Base-by-base conservation (phyloP, 75 land plant species). In the Gnetum montanum region DNA sequence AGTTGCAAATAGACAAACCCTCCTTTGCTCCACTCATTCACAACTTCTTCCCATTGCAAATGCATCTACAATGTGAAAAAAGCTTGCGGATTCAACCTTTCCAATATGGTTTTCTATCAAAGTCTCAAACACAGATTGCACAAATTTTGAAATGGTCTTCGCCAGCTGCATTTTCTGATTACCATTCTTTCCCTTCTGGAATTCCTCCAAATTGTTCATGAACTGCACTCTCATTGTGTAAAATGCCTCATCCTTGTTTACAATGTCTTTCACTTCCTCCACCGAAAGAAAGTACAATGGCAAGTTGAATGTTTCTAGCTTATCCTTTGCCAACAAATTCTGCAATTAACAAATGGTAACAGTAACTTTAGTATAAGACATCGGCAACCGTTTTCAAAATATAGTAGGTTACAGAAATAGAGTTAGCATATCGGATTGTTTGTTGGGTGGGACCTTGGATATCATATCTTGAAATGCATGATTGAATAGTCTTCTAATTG, bases 241-340 rank as follows among this genome's bases (percentile, higher is more conserved):
- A 34, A 69, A 75, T n/a, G 78, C 69, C 2, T 72, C 78, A 38
- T 75, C 72, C 37, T 36, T 44, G 18, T 60, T 33, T 31, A 69
- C 53, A 5, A n/a, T 61, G 0, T 12, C 1, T 26, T 27, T 54
- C n/a, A 69, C 11, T 50, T 75, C 78, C 26, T 61, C 69, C 0
- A 30, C 0, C 4, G 34, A 57, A 25, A 72, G 78, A 1, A 58
- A 49, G 16, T 75, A 75, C 24, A 49, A 69, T 1, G 78, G 72
- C 0, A 54, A 28, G 43, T 75, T 61, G 55, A 75, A 75, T 0
- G 72, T 45, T 29, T 75, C 72, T 4, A 75, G 7, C 38, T 64
- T 75, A 45, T 64, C 58, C 37, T 65, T 69, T 10, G 64, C 69
- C 11, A 75, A 20, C 6, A 49, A 8, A 1, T 72, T 72, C 78